phyloP scores from a whole-genome alignment of 306 rosid genomes.

The Vigna angularis region DNA sequence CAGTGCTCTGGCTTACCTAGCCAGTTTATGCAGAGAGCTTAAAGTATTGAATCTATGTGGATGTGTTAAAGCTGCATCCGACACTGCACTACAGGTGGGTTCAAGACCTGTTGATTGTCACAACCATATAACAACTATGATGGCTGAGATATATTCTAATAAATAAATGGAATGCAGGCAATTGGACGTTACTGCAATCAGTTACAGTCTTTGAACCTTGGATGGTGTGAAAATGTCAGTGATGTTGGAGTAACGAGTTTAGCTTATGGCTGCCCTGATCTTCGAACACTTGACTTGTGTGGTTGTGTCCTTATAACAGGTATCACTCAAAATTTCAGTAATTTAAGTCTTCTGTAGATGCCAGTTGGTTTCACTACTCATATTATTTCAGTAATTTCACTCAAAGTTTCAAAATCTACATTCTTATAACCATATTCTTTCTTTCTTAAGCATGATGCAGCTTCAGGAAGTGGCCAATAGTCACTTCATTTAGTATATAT shows the following conservation, averaged over 20 bases:
- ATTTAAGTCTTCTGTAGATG: background rate
- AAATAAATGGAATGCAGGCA: conserved; percentile 60
- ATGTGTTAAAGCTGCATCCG: conserved; percentile 73
- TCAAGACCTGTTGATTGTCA: background rate
- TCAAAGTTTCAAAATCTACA: conserved; percentile 1
- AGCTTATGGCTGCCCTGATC: conserved; percentile 94
- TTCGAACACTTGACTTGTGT: conserved; percentile 75
- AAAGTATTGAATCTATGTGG: conserved; percentile 84
- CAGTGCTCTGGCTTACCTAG: conserved; percentile 69
- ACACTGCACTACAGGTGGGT: conserved; percentile 79
- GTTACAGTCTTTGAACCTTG: conserved; percentile 78
- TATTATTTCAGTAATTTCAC: background rate
- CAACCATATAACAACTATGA: background rate
- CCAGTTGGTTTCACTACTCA: background rate
- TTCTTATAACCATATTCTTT: background rate
- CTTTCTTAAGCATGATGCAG: conserved; percentile 34
- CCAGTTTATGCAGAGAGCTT: conserved; percentile 65
- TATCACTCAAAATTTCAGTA: conserved; percentile 28
- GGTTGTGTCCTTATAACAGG: conserved; percentile 91
- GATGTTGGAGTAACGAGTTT: conserved; percentile 88
- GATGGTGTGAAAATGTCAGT: conserved; percentile 86
- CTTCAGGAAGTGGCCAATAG: conserved; percentile 39
- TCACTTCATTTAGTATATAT: conserved; percentile 2
- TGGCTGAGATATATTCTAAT: conserved; percentile 23
- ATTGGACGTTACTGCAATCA: conserved; percentile 74